Base-by-base conservation (phyloP, 257 asterid species). In the Parsonsia alboflavescens region DNA sequence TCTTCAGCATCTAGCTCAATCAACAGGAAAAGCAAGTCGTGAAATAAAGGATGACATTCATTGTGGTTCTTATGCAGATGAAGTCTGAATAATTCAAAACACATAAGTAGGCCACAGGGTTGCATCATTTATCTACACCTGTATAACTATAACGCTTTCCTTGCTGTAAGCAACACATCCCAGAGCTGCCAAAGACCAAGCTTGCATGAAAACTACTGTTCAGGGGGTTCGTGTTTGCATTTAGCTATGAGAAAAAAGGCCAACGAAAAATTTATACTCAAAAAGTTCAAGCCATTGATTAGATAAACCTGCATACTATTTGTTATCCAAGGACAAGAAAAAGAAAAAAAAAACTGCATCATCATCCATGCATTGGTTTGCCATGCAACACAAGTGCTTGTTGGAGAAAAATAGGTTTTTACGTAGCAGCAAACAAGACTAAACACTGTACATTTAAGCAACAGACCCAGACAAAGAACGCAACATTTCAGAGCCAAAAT, bases 71-170 rank as follows among this genome's bases (percentile, higher is more conserved):
- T 42, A n/a, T 22, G 1, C 33, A 17, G 17, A 13, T 15, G 58
- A 56, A n/a, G 62, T 56, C n/a, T 56, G 30, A 56, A 56, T n/a
- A 30, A 62, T 62, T 59, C 66, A 59, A 59, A 58, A 59, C 5
- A 12, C 42, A 59, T 6, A 10, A 59, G 66, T 59, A 10, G 66
- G 66, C 21, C 39, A 5, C 17, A 26, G 39, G 39, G 41, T 26
- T 59, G 21, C 42, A 26, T 26, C 39, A 10, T 26, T 61, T 19
- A 15, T 28, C 22, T 16, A 11, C 13, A 17, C 45, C 21, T 10
- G 21, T 6, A 58, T 11, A 12, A 10, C 4, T 10, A 33, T 10
- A 26, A 59, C 7, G 5, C 19, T 11, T 24, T 59, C 41, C 7
- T 26, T 16, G 8, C n/a, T 52, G 58, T 7, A 52, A 5, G 6